Evolutionary conservation across 148 eudicot species (phyloP), one percentile per base, ranked within the genome.

Genomic region (Beta vulgaris): DNA sequence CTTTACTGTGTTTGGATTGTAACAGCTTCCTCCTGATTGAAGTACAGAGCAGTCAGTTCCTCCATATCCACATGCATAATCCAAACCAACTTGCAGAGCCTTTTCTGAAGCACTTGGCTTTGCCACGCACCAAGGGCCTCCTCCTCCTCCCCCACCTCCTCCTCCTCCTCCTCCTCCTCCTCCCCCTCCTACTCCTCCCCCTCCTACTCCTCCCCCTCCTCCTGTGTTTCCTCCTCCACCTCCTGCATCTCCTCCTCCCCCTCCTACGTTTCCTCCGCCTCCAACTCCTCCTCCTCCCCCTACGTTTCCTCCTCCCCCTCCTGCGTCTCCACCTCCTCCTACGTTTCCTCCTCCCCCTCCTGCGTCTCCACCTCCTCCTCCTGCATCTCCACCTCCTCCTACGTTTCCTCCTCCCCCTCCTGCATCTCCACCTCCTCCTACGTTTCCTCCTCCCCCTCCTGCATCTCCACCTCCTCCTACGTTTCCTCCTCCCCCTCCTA

Each of bases 1-100:
- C 5, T 74, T 83, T 26, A 88, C 37, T 14, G 93, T 86, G 84
- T 85, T 71, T 15, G 98, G 98, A 55, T 88, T 82, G 48, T 81
- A 88, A 79, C 98, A 95, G 59, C 83, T 79, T 42, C 83, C 91
- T 55, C 91, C 93, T 28, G 87, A 77, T 76, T 95, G 97, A 78
- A 95, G 83, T 18, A 88, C 83, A 11, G 98, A 90, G 70, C 97
- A 95, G 61, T 95, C 97, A 34, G 98, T 86, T 44, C 97, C 98
- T 77, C 97, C 98, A 79, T 87, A 92, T 31, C 98, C 98, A 77
- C 97, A 95, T 5, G 98, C 97, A 75, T 95, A 95, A 76, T 95
- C 98, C 73, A 95, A 80, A 61, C 93, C 98, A 54, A 92, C 97
- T 71, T 95, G 98, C 72, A 95, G 76, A 49, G 91, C 91, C 53